Percentiles rank a stretch among this genome's conserved stretches.
phyloP scores from a whole-genome alignment of 768 basidiomycete genomes.

The Russula lepida region DNA sequence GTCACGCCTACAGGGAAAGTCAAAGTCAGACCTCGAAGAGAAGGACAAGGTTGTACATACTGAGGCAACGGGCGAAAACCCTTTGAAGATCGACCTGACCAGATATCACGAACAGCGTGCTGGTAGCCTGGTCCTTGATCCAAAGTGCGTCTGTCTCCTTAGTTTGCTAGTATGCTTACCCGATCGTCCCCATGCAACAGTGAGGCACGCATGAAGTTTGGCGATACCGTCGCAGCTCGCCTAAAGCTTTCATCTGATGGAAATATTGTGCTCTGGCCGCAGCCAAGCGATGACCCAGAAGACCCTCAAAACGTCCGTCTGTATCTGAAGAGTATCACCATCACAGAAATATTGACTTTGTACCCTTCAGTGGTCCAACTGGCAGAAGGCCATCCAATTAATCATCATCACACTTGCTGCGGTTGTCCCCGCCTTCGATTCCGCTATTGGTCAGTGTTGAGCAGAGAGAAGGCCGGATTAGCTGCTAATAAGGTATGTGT shows the following conservation, averaged over 20 bases:
- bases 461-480: background rate
- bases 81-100: conserved; percentile 28
- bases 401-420: conserved; percentile 55
- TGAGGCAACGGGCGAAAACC: background rate
- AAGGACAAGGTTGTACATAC: background rate
- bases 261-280: conserved; percentile 58
- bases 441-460: conserved; percentile 43
- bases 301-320: conserved; percentile 54
- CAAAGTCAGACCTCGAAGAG: background rate
- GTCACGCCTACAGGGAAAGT: background rate
- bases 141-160: conserved; percentile 27
- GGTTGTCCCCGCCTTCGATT: conserved; percentile 60
- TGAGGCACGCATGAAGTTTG: conserved; percentile 57
- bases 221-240: conserved; percentile 42
- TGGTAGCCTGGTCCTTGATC: too few species aligned
- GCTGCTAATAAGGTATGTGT: background rate
- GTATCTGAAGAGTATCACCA: background rate
- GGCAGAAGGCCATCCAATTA: conserved; percentile 48
- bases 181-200: conserved; percentile 25
- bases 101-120: background rate
- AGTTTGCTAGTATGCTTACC: background rate
- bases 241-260: conserved; percentile 54
- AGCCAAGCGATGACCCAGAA: conserved; percentile 51
- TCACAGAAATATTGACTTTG: background rate
- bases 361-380: conserved; percentile 40